phyloP scores from a whole-genome alignment of 805 yeast genomes.

The Wickerhamiella spandovensis region DNA sequence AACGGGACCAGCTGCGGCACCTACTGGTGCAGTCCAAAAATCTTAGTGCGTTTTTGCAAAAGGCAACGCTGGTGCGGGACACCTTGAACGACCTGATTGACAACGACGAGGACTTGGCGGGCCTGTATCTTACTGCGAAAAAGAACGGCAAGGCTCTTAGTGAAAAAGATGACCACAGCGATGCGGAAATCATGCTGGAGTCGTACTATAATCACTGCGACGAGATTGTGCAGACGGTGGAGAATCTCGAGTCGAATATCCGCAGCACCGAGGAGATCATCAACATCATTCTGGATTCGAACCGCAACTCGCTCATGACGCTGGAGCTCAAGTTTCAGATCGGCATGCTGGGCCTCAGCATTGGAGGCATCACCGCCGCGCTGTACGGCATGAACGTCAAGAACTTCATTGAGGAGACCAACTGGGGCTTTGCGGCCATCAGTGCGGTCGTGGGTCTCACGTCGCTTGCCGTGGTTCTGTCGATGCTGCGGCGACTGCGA shows the following conservation, averaged over 20 bases:
- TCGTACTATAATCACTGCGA: slow-evolving; percentile 84
- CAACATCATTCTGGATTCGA: slow-evolving; percentile 82
- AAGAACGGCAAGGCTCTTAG: slow-evolving; percentile 30
- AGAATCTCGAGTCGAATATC: slow-evolving; percentile 65
- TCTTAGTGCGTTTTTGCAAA: slow-evolving; percentile 70
- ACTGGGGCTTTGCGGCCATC: slow-evolving; percentile 51
- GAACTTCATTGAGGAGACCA: slow-evolving; percentile 76
- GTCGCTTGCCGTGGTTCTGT: slow-evolving; percentile 33
- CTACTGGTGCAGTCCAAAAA: slow-evolving; percentile 75
- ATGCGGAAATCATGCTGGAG: slow-evolving; percentile 80
- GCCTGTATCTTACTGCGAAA: slow-evolving; percentile 62
- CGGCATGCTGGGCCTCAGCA: slow-evolving; percentile 70
- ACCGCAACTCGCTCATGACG: slow-evolving; percentile 84
- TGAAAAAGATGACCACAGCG: slow-evolving; percentile 30
- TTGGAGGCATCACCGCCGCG: slow-evolving; percentile 69
- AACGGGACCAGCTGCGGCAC: slow-evolving; percentile 63
- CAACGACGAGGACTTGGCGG: slow-evolving; percentile 76
- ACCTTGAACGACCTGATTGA: slow-evolving; percentile 75
- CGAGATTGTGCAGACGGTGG: slow-evolving; percentile 86
- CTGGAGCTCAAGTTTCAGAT: slow-evolving; percentile 73
- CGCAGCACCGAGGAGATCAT: slow-evolving; percentile 90
- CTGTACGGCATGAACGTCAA: slow-evolving; percentile 93
- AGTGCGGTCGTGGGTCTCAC: slow-evolving; percentile 33
- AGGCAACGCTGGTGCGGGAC: slow-evolving; percentile 69
- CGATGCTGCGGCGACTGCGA: slow-evolving; percentile 44